Conservation (phyloP, 768 basidiomycete genomes). For the Calocybe cyanea region DNA sequence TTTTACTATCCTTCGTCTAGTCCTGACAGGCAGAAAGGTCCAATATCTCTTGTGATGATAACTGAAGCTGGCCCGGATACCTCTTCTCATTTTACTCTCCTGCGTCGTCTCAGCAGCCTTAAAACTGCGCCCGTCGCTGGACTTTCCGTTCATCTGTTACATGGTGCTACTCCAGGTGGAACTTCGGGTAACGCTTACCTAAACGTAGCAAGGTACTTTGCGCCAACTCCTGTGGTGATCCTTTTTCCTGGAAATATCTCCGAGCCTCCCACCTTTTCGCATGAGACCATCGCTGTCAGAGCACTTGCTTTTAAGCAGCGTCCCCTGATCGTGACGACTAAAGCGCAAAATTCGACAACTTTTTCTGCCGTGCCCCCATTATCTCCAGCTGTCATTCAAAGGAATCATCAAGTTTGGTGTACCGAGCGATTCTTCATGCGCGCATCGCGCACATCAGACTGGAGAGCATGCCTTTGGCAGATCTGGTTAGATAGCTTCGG, state of each 20-base stretch:
- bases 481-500: slow-evolving; percentile 55
- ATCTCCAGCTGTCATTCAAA: slow-evolving; percentile 41
- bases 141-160: slow-evolving; percentile 46
- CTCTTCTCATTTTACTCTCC: slow-evolving; percentile 21
- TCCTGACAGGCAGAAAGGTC: slow-evolving; percentile 28
- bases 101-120: slow-evolving; percentile 22
- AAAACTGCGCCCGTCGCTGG: slow-evolving; percentile 17
- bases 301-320: slow-evolving; percentile 10
- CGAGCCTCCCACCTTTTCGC: slow-evolving; percentile 17
- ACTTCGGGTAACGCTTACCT: slow-evolving; percentile 50
- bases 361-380: slow-evolving; percentile 36
- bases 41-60: slow-evolving; percentile 46
- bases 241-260: slow-evolving; percentile 48
- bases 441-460: slow-evolving; percentile 45
- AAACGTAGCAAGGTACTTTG: slow-evolving; percentile 61
- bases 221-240: slow-evolving; percentile 42
- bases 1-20: background rate
- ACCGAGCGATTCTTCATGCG: slow-evolving; percentile 50
- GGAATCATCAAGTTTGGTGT: slow-evolving; percentile 56
- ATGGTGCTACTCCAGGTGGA: slow-evolving; percentile 31
- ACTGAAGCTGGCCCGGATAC: slow-evolving; percentile 26
- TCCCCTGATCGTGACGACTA: slow-evolving; percentile 19
- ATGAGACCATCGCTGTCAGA: slow-evolving; percentile 12
- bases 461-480: slow-evolving; percentile 68
- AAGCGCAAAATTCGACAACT: slow-evolving; percentile 20